Evolutionary conservation across 1,284 basidiomycete genomes (phyloP), one percentile per base, ranked within the genome.

Genomic region (Meira nashicola): DNA sequence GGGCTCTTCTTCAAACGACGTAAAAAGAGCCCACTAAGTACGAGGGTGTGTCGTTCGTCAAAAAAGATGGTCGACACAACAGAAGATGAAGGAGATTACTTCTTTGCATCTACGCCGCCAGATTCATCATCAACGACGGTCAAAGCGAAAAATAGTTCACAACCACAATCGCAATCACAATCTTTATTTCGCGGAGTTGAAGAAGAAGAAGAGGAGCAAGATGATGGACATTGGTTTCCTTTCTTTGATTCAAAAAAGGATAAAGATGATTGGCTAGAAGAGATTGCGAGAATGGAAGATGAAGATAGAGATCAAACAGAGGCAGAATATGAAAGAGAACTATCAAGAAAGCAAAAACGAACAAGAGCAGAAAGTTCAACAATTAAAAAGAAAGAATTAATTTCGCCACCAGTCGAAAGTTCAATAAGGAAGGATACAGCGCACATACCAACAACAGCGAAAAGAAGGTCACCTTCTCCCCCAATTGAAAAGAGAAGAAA

Each of bases 71-170:
- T 25, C 17, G 9, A 3, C 17, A 3, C 17, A 17, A 44, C 17
- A 17, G 43, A 44, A 17, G 43, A 44, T 44, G 55, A 57, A n/a
- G 59, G 46, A 19, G 50, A 52, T 9, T 54, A 60, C 38, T 60
- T 60, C 56, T 59, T 60, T 47, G 23, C 43, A 11, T 60, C 59
- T 37, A 58, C 54, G 12, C 59, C 59, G 3, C 28, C 59, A 9
- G 40, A 58, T 1, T 44, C 43, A 44, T 44, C 43, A 17, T 4
- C 43, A 44, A n/a, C 50, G 21, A 9, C 25, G 37, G n/a, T 54
- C 25, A 39, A 38, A n/a, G 12, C 49, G 10, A 15, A 47, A 11
- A 25, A 12, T 12, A 41, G 21, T 17, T 25, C 58, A 14, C 33
- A 41, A 44, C 44, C 57, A 19, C 25, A 49, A 17, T n/a, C 23